Evolutionary conservation across 208 protist species (phyloP), one percentile per base, ranked within the genome.

Genomic region (Trypanosoma rangeli): DNA sequence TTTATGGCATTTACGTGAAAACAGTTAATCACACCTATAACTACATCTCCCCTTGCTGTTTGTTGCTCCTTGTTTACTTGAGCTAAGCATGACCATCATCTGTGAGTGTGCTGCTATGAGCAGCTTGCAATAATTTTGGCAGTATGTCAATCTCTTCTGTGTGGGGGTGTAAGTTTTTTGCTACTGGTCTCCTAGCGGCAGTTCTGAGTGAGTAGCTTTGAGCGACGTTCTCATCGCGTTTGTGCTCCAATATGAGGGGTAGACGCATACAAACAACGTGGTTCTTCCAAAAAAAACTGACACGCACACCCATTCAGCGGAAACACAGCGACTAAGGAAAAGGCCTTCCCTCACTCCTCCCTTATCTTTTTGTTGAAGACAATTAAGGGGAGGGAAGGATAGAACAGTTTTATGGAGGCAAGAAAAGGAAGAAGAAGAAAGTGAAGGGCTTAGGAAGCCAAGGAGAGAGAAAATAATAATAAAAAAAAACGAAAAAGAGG

Each of bases 401-500:
- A 54, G 46, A 5, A 48, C 29, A 39, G 42, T 46, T 10, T 18
- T 20, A 63, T 31, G 35, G n/a, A n/a, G 18, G 49, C 49, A 53
- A 53, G 7, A 53, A n/a, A 7, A 53, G 9, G 2, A 53, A 28
- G 4, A 7, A 53, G 9, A 13, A 53, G 9, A 69, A 67, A 52
- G 48, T 55, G 35, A 76, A 64, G 28, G 15, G n/a, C n/a, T n/a
- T n/a, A n/a, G n/a, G n/a, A n/a, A n/a, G n/a, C n/a, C n/a, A n/a
- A n/a, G n/a, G n/a, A n/a, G n/a, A n/a, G n/a, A n/a, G n/a, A n/a
- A n/a, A 75, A 50, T 22, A 44, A 55, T 44, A 35, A 46, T 16
- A 42, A 66, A 7, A 29, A 70, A 66, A 64, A 53, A n/a, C 2
- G 2, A 50, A 50, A 20, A 22, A 50, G 20, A n/a, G 46, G 46